A percentile compares a stretch with the other conserved stretches of the same genome.
phyloP scores from a whole-genome alignment of 1,284 basidiomycete genomes.

The Xerocomus nothofagi region DNA sequence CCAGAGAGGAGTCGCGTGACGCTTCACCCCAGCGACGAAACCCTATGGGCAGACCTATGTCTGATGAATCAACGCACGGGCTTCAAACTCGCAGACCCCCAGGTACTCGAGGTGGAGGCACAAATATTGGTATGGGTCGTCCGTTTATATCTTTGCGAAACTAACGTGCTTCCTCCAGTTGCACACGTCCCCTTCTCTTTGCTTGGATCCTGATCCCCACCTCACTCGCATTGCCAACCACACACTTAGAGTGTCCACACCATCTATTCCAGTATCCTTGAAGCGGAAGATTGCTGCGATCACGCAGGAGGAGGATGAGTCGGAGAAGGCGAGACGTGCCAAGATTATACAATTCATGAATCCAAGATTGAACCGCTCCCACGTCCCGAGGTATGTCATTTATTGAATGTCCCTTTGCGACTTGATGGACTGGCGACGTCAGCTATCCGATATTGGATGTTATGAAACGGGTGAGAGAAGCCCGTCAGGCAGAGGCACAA shows the following conservation, averaged over 20 bases:
- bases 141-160: not conserved
- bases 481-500: constrained; percentile 28
- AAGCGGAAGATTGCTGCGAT: constrained; percentile 72
- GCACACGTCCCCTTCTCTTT: constrained; percentile 69
- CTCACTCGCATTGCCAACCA: constrained; percentile 72
- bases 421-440: constrained; percentile 7
- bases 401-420: constrained; percentile 1
- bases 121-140: constrained; percentile 56
- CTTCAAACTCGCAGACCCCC: constrained; percentile 61
- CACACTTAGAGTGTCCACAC: constrained; percentile 65
- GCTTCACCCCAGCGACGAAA: constrained; percentile 71
- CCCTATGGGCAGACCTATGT: constrained; percentile 75
- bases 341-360: constrained; percentile 79
- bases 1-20: constrained; percentile 68
- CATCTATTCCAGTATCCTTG: constrained; percentile 64
- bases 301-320: constrained; percentile 67
- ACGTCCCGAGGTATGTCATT: constrained; percentile 46
- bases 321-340: constrained; percentile 62
- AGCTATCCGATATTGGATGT: constrained; percentile 59
- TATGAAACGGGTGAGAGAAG: constrained; percentile 38
- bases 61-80: constrained; percentile 58
- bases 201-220: constrained; percentile 73
- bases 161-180: constrained; percentile 44
- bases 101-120: constrained; percentile 70
- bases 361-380: constrained; percentile 50